Conservation (phyloP, 2,329 filamentous ascomycete genomes). For the Mariannaea sp. region DNA sequence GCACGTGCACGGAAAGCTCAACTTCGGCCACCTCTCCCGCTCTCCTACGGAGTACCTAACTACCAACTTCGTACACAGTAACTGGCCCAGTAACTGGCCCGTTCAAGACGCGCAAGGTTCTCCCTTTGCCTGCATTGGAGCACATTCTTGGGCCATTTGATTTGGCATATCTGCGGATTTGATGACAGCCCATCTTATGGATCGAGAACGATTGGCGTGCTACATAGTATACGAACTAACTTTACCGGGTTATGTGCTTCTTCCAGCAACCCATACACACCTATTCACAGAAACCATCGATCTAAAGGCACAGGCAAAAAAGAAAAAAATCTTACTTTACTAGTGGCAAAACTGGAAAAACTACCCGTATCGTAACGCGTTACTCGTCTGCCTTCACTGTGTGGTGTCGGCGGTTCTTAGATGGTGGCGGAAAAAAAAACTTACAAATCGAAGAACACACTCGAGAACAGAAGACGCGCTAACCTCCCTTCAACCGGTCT, state of each 20-base stretch:
- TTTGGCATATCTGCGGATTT: background rate
- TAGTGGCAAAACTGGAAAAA: conserved; percentile 13
- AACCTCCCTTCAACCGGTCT: too few species aligned
- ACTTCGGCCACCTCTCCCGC: too few species aligned
- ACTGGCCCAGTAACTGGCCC: background rate
- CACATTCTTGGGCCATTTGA: background rate
- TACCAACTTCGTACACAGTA: background rate
- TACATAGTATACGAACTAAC: too few species aligned
- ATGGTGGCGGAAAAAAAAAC: background rate
- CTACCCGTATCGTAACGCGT: conserved; percentile 3
- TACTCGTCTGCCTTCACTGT: conserved; percentile 2
- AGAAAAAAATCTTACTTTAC: conserved; percentile 6
- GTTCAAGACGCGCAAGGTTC: background rate
- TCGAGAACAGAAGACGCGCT: conserved; percentile 27
- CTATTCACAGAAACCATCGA: too few species aligned
- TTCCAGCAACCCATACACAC: too few species aligned
- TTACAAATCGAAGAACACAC: conserved; percentile 19
- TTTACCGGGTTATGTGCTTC: too few species aligned
- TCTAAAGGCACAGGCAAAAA: too few species aligned
- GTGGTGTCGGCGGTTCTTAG: conserved; percentile 4
- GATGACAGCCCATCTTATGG: background rate
- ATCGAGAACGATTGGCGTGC: too few species aligned
- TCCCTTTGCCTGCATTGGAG: background rate
- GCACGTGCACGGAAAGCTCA: background rate
- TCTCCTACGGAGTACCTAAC: background rate